phyloP scores from a whole-genome alignment of 2,329 filamentous ascomycete species.

The Talaromyces amestolkiae region DNA sequence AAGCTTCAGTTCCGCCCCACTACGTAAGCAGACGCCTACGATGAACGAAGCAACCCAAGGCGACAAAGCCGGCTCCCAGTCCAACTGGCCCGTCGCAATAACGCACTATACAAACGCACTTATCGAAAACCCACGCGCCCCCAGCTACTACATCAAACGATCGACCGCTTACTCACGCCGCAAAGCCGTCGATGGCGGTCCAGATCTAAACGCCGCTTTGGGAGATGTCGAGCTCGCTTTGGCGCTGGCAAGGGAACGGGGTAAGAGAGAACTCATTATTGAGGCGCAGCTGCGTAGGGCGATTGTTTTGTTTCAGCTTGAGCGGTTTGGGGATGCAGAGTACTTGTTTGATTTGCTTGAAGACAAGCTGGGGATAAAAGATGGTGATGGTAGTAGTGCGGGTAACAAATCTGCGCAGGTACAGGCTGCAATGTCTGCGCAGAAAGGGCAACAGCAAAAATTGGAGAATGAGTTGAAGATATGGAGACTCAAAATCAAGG shows the following conservation, averaged over 20 bases:
- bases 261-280: slow-evolving; percentile 70
- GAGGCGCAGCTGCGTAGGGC: slow-evolving; percentile 80
- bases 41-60: slow-evolving; percentile 59
- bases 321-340: slow-evolving; percentile 71
- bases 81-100: slow-evolving; percentile 67
- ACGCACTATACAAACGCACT: slow-evolving; percentile 66
- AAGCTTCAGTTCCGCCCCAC: neutral
- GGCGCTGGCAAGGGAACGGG: slow-evolving; percentile 62
- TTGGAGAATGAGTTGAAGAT: slow-evolving; percentile 47
- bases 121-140: slow-evolving; percentile 60
- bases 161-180: slow-evolving; percentile 73
- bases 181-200: slow-evolving; percentile 48
- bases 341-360: slow-evolving; percentile 62
- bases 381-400: slow-evolving; percentile 48
- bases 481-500: slow-evolving; percentile 58
- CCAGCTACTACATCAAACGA: slow-evolving; percentile 77
- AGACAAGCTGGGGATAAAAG: slow-evolving; percentile 47
- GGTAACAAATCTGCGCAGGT: slow-evolving; percentile 29
- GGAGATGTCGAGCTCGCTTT: slow-evolving; percentile 68
- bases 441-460: slow-evolving; percentile 24
- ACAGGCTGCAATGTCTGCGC: slow-evolving; percentile 23
- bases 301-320: slow-evolving; percentile 68
- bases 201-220: slow-evolving; percentile 53
- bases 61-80: slow-evolving; percentile 58
- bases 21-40: neutral